phyloP scores from a whole-genome alignment of 2,329 filamentous ascomycete genomes.

The Alternaria ethzedia region DNA sequence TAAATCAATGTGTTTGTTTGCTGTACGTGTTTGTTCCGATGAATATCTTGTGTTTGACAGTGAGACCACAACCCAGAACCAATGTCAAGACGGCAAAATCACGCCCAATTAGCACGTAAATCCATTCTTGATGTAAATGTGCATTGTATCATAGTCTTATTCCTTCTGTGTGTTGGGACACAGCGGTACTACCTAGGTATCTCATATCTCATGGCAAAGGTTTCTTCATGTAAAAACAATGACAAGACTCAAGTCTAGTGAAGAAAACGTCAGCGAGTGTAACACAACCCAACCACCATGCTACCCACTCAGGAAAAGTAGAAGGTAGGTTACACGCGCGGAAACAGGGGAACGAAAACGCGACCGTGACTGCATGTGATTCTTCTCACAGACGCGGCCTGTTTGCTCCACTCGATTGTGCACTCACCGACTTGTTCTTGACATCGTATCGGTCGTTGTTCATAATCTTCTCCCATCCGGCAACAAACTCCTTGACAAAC shows the following conservation, averaged over 20 bases:
- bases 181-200: conserved; percentile 11
- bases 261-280: conserved; percentile 13
- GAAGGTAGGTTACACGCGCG: neutral
- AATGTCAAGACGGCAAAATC: neutral
- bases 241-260: conserved; percentile 10
- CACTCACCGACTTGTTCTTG: conserved; percentile 42
- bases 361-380: conserved; percentile 3
- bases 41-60: neutral
- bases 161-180: neutral
- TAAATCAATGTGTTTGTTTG: neutral
- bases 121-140: neutral
- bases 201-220: neutral
- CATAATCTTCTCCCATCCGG: conserved; percentile 77
- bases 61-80: neutral
- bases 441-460: conserved; percentile 73
- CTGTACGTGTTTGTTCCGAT: neutral
- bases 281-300: conserved; percentile 10
- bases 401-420: conserved; percentile 30
- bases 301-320: conserved; percentile 1
- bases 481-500: conserved; percentile 74
- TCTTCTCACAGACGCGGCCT: conserved; percentile 31
- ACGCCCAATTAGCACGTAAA: neutral
- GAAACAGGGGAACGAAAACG: neutral
- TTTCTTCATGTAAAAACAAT: conserved; percentile 10
- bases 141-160: neutral